Evolutionary conservation across 2,329 filamentous ascomycete species (phyloP).

Genomic region (Piedraia hortae): DNA sequence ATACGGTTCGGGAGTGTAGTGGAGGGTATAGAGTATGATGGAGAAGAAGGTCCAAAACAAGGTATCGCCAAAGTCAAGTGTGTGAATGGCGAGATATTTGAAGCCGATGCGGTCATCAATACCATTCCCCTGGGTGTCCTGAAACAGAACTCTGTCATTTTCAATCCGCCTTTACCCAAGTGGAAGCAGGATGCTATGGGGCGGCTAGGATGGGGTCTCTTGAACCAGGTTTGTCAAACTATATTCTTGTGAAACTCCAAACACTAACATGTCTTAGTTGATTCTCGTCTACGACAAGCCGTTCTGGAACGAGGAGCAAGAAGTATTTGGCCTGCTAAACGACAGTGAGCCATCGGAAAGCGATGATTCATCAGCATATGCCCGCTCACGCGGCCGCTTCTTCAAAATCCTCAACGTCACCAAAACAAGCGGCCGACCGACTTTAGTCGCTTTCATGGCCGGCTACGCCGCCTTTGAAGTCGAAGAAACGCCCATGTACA

Average conservation of each 20-base stretch:
- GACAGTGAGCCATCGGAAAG: conserved; percentile 42
- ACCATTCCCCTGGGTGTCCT: conserved; percentile 77
- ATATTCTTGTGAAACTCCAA: background rate
- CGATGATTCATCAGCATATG: conserved; percentile 53
- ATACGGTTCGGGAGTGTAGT: conserved; percentile 49
- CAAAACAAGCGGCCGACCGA: conserved; percentile 60
- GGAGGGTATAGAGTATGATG: conserved; percentile 37
- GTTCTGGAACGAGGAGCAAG: conserved; percentile 72
- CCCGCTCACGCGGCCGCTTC: conserved; percentile 56
- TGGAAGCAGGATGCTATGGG: conserved; percentile 64
- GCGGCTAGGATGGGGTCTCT: conserved; percentile 67
- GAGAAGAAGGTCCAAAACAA: conserved; percentile 5
- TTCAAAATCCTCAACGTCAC: conserved; percentile 96
- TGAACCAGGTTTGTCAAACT: conserved; percentile 46
- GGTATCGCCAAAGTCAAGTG: too few species aligned
- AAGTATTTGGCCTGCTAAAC: conserved; percentile 82
- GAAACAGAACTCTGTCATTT: conserved; percentile 53
- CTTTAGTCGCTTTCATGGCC: conserved; percentile 79
- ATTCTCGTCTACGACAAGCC: conserved; percentile 65
- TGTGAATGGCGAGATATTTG: too few species aligned
- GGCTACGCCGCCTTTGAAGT: conserved; percentile 79
- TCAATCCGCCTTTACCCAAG: conserved; percentile 64
- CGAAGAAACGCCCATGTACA: conserved; percentile 46
- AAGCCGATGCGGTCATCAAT: conserved; percentile 60
- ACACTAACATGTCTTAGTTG: conserved; percentile 19